Conservation (phyloP, 2,329 filamentous ascomycete species). For the Blastomyces silverae region DNA sequence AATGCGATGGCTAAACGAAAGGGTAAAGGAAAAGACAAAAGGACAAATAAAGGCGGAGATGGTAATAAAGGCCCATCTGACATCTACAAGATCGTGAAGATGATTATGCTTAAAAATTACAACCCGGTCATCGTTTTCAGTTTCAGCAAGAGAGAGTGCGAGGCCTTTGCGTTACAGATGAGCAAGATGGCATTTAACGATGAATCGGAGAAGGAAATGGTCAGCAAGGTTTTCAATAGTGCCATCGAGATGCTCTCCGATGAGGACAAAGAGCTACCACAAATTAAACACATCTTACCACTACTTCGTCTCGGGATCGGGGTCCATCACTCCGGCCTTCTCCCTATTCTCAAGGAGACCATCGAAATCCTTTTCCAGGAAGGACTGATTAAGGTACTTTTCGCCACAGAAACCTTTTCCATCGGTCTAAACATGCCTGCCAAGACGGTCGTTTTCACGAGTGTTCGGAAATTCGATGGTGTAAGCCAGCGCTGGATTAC, state of each 20-base stretch:
- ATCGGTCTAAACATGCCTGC: slow-evolving; percentile 99
- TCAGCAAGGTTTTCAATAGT: slow-evolving; percentile 85
- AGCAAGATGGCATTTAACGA: slow-evolving; percentile 89
- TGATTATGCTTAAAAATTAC: slow-evolving; percentile 97
- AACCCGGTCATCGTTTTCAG: slow-evolving; percentile 99
- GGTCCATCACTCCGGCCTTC: slow-evolving; percentile 89
- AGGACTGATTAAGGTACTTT: slow-evolving; percentile 93
- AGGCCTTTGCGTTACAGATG: slow-evolving; percentile 81
- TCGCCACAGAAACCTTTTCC: slow-evolving; percentile 97
- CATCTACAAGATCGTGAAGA: slow-evolving; percentile 95
- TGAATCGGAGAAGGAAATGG: slow-evolving; percentile 90
- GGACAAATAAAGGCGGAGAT: slow-evolving; percentile 82
- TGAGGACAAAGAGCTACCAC: slow-evolving; percentile 78
- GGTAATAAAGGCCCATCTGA: slow-evolving; percentile 63
- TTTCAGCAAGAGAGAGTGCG: slow-evolving; percentile 97
- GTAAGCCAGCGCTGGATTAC: slow-evolving; percentile 73
- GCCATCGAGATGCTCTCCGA: slow-evolving; percentile 90
- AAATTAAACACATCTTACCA: slow-evolving; percentile 85
- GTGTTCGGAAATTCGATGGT: slow-evolving; percentile 92
- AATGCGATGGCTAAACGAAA: slow-evolving; percentile 74
- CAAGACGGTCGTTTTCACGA: slow-evolving; percentile 98
- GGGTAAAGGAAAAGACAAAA: slow-evolving; percentile 87
- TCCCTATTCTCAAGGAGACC: slow-evolving; percentile 95
- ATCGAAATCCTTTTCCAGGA: slow-evolving; percentile 99
- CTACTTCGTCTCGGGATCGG: slow-evolving; percentile 86